phyloP scores from a whole-genome alignment of 768 basidiomycete species.

The Phlebiopsis gigantea region DNA sequence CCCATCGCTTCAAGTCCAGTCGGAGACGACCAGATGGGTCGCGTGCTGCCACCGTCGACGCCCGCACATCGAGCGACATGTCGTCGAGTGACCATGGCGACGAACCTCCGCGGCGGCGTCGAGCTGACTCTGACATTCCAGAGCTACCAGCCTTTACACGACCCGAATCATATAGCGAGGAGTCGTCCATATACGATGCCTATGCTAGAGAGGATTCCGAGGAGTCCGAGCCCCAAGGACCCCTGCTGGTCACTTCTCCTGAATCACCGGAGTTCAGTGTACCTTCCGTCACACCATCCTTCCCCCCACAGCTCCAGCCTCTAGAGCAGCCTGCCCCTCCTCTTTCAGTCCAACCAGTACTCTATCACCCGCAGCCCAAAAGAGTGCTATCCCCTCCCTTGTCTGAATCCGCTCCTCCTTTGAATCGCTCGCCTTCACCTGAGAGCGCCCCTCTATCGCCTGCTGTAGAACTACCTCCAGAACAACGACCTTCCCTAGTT shows the following conservation, averaged over 20 bases:
- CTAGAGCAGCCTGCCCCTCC: not conserved
- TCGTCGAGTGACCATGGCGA: slow-evolving; percentile 65
- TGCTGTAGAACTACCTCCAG: slow-evolving; percentile 12
- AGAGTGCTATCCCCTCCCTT: slow-evolving; percentile 42
- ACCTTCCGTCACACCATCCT: slow-evolving; percentile 1
- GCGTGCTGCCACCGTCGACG: slow-evolving; percentile 31
- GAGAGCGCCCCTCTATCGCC: slow-evolving; percentile 16
- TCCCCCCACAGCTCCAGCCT: not conserved
- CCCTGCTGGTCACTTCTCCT: slow-evolving; percentile 12
- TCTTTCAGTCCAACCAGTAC: slow-evolving; percentile 11
- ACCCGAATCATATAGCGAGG: slow-evolving; percentile 78
- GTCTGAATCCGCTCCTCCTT: slow-evolving; percentile 29
- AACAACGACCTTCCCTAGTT: slow-evolving; percentile 21
- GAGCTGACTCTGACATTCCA: slow-evolving; percentile 39
- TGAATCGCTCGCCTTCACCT: slow-evolving; percentile 55
- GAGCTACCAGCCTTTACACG: slow-evolving; percentile 40
- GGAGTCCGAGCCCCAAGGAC: slow-evolving; percentile 16
- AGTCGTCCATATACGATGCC: slow-evolving; percentile 78
- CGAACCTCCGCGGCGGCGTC: slow-evolving; percentile 30
- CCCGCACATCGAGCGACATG: slow-evolving; percentile 63
- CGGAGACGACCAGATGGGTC: slow-evolving; percentile 35
- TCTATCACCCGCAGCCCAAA: slow-evolving; percentile 69
- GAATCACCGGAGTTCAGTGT: slow-evolving; percentile 15
- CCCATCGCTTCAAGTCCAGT: slow-evolving; percentile 67
- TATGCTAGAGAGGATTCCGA: slow-evolving; percentile 57